Percentiles rank a stretch among this genome's conserved stretches.
Evolutionary conservation across 352 stramenopile genomes (phyloP).

Genomic region (Pythium apleroticum): DNA sequence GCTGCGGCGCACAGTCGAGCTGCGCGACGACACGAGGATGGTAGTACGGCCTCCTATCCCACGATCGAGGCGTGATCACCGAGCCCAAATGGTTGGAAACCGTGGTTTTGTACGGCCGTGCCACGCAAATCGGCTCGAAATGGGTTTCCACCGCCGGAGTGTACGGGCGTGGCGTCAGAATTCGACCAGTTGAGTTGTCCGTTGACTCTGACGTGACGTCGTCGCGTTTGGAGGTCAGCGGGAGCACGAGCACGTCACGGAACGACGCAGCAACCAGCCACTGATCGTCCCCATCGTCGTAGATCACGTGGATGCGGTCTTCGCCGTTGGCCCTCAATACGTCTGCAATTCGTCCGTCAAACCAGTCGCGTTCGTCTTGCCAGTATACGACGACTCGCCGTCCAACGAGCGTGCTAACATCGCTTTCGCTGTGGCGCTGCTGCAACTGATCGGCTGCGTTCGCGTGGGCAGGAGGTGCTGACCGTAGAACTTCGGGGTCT

Average conservation of each 20-base stretch:
- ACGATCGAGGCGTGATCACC: constrained; percentile 33
- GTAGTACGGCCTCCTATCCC: constrained; percentile 13
- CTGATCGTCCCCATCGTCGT: constrained; percentile 51
- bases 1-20: not conserved
- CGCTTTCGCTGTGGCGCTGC: constrained; percentile 21
- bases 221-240: not conserved
- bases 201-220: not conserved
- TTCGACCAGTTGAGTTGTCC: constrained; percentile 3
- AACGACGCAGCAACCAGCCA: constrained; percentile 36
- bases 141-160: constrained; percentile 28
- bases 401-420: not conserved
- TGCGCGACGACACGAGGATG: not conserved
- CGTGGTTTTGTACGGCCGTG: constrained; percentile 34
- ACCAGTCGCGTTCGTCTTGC: constrained; percentile 42
- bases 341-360: constrained; percentile 32
- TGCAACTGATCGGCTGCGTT: constrained; percentile 34
- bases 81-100: constrained; percentile 37
- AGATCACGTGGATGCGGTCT: constrained; percentile 35
- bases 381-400: constrained; percentile 41
- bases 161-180: constrained; percentile 39
- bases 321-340: not conserved
- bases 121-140: constrained; percentile 43
- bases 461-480: not conserved
- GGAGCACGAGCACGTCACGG: constrained; percentile 35
- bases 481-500: constrained; percentile 10